Evolutionary conservation across 495 filamentous ascomycete genomes (phyloP), one percentile per base, ranked within the genome.

Genomic region (Penicillium egyptiacum): DNA sequence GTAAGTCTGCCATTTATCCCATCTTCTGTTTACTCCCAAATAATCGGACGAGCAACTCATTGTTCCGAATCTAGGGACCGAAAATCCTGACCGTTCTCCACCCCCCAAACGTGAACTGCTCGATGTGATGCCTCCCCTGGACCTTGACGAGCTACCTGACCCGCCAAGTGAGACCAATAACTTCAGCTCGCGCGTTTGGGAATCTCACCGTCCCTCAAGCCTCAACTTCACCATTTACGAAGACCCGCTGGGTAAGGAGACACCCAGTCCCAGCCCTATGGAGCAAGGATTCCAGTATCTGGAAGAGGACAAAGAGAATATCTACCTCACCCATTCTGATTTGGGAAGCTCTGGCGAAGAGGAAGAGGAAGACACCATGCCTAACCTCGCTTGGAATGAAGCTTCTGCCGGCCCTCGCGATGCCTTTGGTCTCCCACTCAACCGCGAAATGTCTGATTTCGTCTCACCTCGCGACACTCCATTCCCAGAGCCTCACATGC

Each of bases 231-330:
- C 16, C 4, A 46, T 46, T 17, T 46, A 46, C 14, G 43, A 46
- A 14, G 43, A 46, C 12, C 16, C 43, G 10, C 14, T 2, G 14
- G 22, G 1, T 8, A 14, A n/a, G 5, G 23, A 26, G 23, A 16
- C 43, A 5, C 23, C 43, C 11, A 14, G 26, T 12, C 9, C 12
- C 12, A n/a, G 43, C 14, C 25, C 12, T 4, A 2, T 28, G 23
- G 23, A 23, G 16, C 14, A 9, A 26, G 7, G 23, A 7, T 9
- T 16, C 14, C 6, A 14, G 3, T 2, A 14, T 4, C 23, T 2
- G 16, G 43, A 46, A n/a, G 43, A 46, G 12, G 20, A 46, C 8
- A 23, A 46, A 46, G 43, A 46, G 12, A 46, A 46, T 16, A 26
- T 22, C 2, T 26, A 8, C 14, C 14, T 28, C 1, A 17, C 35